Evolutionary conservation across 2,329 filamentous ascomycete genomes (phyloP), one percentile per base, ranked within the genome.

Genomic region (Pseudocercospora cruenta): DNA sequence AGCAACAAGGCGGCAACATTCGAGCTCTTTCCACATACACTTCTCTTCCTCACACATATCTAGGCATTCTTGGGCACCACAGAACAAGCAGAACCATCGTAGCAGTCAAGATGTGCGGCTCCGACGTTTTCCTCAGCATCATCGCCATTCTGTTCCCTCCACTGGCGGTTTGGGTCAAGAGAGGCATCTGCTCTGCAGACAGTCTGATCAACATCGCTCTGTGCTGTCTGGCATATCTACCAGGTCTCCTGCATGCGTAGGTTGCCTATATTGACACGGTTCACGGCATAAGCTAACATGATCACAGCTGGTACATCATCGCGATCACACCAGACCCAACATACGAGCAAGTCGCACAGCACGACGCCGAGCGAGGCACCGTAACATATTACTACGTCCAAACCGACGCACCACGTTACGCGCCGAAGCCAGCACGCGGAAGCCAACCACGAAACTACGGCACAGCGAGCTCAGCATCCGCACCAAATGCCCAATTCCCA

Each of bases 181-280:
- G 91, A 75, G 95, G 95, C 70, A 85, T 99, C 81, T 99, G 95
- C 85, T 91, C 90, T 69, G 93, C 90, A 64, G 95, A 98, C 82
- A 94, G 91, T 8, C 76, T 98, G 74, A 96, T 99, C 84, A 99
- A 99, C 83, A 90, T 98, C 79, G 90, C 94, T 55, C 92, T 98
- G 74, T 95, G 91, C 78, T 79, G 76, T 67, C 78, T 80, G 65
- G 79, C 77, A 69, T 77, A 80, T 74, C 80, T 98, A 67, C 94
- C 94, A 21, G 94, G 94, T 67, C 90, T 98, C 58, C 83, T 99
- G 2, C 95, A 99, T 82, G 88, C 94, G 39, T 43, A 9, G 8
- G 39, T 43, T 0, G 5, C 12, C 5, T 2, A 1, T 19, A 8
- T 19, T 1, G 2, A 16, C 39, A 3, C 5, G 8, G 19, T n/a